Base-by-base conservation (phyloP, 1,284 basidiomycete species). In the Paramarasmius palmivorus region DNA sequence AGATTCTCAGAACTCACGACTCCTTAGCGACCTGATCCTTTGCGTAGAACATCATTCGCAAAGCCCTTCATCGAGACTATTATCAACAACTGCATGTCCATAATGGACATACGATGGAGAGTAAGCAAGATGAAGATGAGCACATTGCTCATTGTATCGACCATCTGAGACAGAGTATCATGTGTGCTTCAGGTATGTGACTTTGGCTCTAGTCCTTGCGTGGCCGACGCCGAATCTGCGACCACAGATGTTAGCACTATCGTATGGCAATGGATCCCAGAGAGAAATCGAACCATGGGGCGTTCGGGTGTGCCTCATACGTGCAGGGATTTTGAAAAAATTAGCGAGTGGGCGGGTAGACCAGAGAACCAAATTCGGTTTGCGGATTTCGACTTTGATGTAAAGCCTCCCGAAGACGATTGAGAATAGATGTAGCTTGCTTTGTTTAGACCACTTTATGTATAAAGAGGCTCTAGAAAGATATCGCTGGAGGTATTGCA, bases 71-170 rank as follows among this genome's bases (percentile, higher is more conserved):
- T 42, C 63, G 61, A 9, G 59, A 61, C 3, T 59, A 64, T 53
- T 69, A 70, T 22, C 12, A 40, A 10, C 17, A 22, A 15, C 17
- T 40, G 39, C 22, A 40, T 17, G 17, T 17, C 9, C 12, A 17
- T 14, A 9, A 9, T 22, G 17, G 22, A 17, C n/a, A 40, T 17
- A 40, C 10, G 17, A 10, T 17, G 9, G 17, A 40, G 12, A 46
- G 41, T 35, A 44, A 50, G 60, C n/a, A 49, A 53, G 37, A 52
- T 2, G 49, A 59, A 19, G 26, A 42, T 15, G 6, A 10, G 38
- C 68, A 69, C 57, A 40, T 65, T 35, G 51, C 47, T 23, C 67
- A 69, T 44, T 69, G 68, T 49, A 53, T 69, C 20, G 66, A 68
- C 34, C 59, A 57, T 46, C 57, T 70, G 36, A 57, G 68, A 12